phyloP scores from a whole-genome alignment of 208 protist species.

The Kentomonas sorsogonicus region DNA sequence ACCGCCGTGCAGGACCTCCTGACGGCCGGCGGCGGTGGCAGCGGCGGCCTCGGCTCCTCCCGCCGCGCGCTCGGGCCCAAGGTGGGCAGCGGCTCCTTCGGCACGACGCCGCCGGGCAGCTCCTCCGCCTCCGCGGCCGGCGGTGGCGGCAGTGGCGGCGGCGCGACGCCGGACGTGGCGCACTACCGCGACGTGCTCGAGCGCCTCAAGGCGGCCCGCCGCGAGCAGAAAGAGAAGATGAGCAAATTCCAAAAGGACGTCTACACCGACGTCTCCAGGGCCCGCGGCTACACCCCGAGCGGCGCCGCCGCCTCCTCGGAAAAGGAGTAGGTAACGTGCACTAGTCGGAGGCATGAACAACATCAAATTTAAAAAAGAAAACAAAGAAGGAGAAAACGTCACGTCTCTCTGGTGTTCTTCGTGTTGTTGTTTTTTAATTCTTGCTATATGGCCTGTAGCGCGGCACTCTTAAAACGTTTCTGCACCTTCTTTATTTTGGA shows the following conservation, averaged over 20 bases:
- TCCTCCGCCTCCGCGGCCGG: no score
- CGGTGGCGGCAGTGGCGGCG: no score
- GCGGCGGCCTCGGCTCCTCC: neutral
- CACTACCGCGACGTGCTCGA: constrained; percentile 13
- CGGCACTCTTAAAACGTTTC: no score
- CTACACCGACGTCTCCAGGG: constrained; percentile 18
- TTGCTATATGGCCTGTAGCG: constrained; percentile 1
- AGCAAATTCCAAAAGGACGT: constrained; percentile 21
- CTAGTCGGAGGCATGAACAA: no score
- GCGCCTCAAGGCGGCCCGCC: constrained; percentile 15
- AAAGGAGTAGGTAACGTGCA: no score
- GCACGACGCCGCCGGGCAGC: no score
- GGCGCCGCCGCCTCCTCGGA: no score
- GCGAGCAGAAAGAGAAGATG: constrained; percentile 17
- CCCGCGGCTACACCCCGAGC: no score
- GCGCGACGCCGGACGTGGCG: constrained; percentile 16
- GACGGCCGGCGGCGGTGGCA: neutral
- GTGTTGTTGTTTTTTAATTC: neutral
- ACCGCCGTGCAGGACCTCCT: no score
- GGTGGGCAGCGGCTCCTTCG: no score
- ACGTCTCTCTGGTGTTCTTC: neutral
- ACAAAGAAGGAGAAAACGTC: neutral
- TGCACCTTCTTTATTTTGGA: no score
- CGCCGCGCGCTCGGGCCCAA: neutral
- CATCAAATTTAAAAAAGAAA: neutral